Conservation (phyloP, 148 eudicot species). For the Salicornia ramosissima region DNA sequence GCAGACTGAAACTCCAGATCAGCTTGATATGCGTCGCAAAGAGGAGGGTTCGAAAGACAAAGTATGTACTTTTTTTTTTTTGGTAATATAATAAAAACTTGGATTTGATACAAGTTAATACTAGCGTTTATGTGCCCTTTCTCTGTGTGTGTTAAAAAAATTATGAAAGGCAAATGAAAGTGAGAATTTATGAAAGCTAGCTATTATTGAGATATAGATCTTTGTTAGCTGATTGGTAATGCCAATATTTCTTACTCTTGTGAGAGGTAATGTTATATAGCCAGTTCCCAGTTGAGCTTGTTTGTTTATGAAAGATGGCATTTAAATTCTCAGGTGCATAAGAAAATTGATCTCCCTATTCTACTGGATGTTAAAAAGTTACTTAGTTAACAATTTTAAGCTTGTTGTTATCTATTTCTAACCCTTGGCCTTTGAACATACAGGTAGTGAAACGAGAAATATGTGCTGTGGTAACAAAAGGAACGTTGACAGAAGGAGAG, state of each 20-base stretch:
- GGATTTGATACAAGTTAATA: not conserved
- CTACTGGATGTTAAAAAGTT: not conserved
- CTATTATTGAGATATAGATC: too few relatives aligned
- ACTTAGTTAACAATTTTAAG: not conserved
- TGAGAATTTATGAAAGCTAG: too few relatives aligned
- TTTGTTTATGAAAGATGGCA: not conserved
- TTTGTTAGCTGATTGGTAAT: not conserved
- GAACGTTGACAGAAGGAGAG: constrained; percentile 95
- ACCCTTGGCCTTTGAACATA: not conserved
- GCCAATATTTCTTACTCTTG: not conserved
- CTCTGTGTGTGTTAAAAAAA: not conserved
- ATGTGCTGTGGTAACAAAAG: constrained; percentile 94
- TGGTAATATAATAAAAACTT: not conserved
- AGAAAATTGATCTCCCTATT: not conserved
- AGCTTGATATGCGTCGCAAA: constrained; percentile 81
- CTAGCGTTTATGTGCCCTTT: not conserved
- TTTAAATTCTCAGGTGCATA: not conserved
- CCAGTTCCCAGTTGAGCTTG: not conserved
- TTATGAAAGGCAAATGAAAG: not conserved
- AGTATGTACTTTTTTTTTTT: constrained; percentile 35
- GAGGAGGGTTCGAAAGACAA: constrained; percentile 89
- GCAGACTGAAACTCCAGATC: constrained; percentile 98
- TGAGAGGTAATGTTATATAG: not conserved
- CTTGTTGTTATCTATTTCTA: constrained; percentile 1
- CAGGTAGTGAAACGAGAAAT: constrained; percentile 96